Evolutionary conservation across 2,329 filamentous ascomycete genomes (phyloP).

Genomic region (Remersonia thermophila): DNA sequence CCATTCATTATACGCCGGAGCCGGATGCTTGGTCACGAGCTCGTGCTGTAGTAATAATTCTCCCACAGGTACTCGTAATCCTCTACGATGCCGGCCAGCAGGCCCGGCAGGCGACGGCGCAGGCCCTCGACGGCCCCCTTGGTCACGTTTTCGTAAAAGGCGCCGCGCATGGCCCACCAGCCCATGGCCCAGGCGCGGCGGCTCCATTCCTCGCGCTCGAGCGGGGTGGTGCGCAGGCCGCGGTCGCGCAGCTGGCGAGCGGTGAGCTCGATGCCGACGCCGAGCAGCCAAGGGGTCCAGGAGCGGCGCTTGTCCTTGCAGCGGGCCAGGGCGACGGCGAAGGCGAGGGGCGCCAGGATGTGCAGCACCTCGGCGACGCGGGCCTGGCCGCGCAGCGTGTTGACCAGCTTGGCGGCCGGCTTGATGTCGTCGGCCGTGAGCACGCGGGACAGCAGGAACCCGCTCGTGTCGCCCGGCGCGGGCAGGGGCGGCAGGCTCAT

Average conservation of each 20-base stretch:
- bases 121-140: constrained; percentile 62
- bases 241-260: constrained; percentile 71
- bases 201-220: constrained; percentile 82
- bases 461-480: constrained; percentile 67
- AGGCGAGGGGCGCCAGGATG: constrained; percentile 78
- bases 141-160: constrained; percentile 88
- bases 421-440: constrained; percentile 95
- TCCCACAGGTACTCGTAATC: constrained; percentile 98
- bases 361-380: constrained; percentile 83
- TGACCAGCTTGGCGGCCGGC: constrained; percentile 74
- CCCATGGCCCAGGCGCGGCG: constrained; percentile 81
- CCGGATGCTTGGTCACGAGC: too few relatives aligned
- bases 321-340: constrained; percentile 69
- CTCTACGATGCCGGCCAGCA: constrained; percentile 76
- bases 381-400: constrained; percentile 58
- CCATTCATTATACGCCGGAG: too few relatives aligned
- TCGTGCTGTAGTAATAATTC: constrained; percentile 81
- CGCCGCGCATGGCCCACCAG: constrained; percentile 96
- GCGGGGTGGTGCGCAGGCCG: constrained; percentile 66
- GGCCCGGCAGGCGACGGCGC: constrained; percentile 62
- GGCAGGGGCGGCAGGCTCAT: constrained; percentile 75
- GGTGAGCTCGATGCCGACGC: constrained; percentile 72
- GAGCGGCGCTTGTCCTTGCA: constrained; percentile 43
- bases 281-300: constrained; percentile 88
- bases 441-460: constrained; percentile 79